Conservation (phyloP, 2,329 filamentous ascomycete genomes). For the Diaporthe velutina region DNA sequence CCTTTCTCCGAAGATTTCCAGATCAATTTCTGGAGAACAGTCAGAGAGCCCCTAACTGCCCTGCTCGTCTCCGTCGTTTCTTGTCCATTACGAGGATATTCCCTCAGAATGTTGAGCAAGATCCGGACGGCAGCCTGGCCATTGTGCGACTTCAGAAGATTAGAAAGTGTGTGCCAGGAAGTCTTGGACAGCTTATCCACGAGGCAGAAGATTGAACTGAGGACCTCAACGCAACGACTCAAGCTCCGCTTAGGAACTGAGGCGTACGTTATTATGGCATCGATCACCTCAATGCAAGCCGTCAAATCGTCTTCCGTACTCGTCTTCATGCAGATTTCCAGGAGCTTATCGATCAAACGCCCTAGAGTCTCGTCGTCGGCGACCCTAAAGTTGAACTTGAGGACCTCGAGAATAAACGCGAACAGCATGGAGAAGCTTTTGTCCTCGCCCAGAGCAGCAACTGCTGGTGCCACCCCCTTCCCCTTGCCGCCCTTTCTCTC, state of each 20-base stretch:
- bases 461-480: constrained; percentile 45
- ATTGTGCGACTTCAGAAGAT: constrained; percentile 80
- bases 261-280: constrained; percentile 79
- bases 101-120: constrained; percentile 72
- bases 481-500: constrained; percentile 55
- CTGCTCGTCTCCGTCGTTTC: constrained; percentile 65
- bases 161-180: constrained; percentile 78
- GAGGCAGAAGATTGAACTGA: constrained; percentile 79
- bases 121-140: constrained; percentile 77
- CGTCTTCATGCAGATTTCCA: constrained; percentile 78
- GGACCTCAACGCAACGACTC: constrained; percentile 75
- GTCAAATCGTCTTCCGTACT: constrained; percentile 74
- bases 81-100: constrained; percentile 58
- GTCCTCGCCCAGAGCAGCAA: constrained; percentile 64
- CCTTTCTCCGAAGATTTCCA: constrained; percentile 70
- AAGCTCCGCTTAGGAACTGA: constrained; percentile 75
- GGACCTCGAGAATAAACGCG: constrained; percentile 73
- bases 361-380: constrained; percentile 73
- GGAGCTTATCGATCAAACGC: constrained; percentile 71
- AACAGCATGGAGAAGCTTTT: constrained; percentile 75
- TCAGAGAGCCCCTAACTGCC: constrained; percentile 73
- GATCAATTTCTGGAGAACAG: constrained; percentile 73
- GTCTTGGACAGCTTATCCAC: constrained; percentile 71
- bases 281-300: constrained; percentile 76
- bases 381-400: constrained; percentile 82